Evolutionary conservation across 2,329 filamentous ascomycete genomes (phyloP).

Genomic region (Magnaporthales sp.): DNA sequence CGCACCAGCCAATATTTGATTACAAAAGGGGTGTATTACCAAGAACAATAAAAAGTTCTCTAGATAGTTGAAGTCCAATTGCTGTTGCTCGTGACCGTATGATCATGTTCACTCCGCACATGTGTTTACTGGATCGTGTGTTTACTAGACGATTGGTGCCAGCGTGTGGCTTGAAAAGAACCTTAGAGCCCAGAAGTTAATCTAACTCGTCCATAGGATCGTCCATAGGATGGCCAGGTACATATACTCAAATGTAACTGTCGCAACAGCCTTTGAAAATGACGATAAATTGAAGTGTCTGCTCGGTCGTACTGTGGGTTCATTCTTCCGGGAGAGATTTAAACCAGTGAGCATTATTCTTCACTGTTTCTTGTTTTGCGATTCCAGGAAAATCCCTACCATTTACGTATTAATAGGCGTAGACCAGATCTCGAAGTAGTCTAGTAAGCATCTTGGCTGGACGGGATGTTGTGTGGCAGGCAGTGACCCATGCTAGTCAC

Average conservation of each 20-base stretch:
- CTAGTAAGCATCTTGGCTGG: not conserved
- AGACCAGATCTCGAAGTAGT: not conserved
- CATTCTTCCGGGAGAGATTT: not conserved
- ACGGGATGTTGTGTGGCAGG: not conserved
- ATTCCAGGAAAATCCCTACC: not conserved
- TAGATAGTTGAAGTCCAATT: not conserved
- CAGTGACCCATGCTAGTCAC: not conserved
- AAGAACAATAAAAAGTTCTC: not conserved
- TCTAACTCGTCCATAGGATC: not conserved
- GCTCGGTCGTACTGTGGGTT: not conserved
- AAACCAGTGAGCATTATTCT: not conserved
- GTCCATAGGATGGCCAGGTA: too few species aligned
- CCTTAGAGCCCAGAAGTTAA: not conserved
- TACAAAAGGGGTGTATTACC: not conserved
- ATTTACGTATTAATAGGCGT: not conserved
- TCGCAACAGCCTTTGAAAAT: not conserved
- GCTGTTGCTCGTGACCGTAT: not conserved
- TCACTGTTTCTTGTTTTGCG: not conserved
- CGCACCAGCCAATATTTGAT: not conserved
- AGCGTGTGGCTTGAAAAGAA: not conserved
- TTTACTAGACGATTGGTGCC: not conserved
- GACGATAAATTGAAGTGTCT: not conserved
- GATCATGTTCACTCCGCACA: not conserved
- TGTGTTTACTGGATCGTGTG: not conserved
- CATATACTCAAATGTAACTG: not conserved